Evolutionary conservation across 73 alveolate species (phyloP).

Genomic region (Paramecium sexaurelia): DNA sequence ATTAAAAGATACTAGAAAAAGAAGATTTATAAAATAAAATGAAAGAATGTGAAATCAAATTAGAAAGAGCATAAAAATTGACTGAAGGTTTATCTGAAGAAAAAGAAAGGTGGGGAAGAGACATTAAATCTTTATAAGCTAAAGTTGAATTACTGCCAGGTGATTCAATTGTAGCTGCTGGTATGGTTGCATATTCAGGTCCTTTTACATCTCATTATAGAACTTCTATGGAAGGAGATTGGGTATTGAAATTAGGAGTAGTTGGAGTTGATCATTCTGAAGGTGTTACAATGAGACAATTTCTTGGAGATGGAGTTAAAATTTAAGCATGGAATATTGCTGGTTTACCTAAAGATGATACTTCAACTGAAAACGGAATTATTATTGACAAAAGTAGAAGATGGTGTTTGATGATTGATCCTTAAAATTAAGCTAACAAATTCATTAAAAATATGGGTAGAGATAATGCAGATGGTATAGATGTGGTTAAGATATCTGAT

Average conservation of each 20-base stretch:
- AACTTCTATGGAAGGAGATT: conserved; percentile 86
- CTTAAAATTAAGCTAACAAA: conserved; percentile 98
- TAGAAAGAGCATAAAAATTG: conserved; percentile 98
- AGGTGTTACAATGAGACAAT: conserved; percentile 96
- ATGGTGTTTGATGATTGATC: conserved; percentile 99
- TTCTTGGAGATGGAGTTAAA: conserved; percentile 98
- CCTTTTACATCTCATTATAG: conserved; percentile 96
- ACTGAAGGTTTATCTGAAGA: conserved; percentile 98
- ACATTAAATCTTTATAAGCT: conserved; percentile 88
- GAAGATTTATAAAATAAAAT: conserved; percentile 77
- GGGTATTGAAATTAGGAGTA: conserved; percentile 87
- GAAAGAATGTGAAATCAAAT: conserved; percentile 84
- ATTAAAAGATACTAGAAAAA: conserved; percentile 71
- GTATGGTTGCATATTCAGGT: conserved; percentile 98
- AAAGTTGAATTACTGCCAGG: conserved; percentile 93
- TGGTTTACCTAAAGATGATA: conserved; percentile 94
- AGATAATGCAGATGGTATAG: conserved; percentile 81
- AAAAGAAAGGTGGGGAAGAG: conserved; percentile 97
- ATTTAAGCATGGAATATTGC: conserved; percentile 69
- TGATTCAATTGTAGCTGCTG: conserved; percentile 97
- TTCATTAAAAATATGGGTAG: conserved; percentile 98
- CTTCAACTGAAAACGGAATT: conserved; percentile 97
- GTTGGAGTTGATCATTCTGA: conserved; percentile 85
- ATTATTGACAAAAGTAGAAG: conserved; percentile 96
- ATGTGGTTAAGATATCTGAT: conserved; percentile 62